Evolutionary conservation across 345 rosid genomes (phyloP), one percentile per base, ranked within the genome.

Genomic region (Populus ilicifolia): DNA sequence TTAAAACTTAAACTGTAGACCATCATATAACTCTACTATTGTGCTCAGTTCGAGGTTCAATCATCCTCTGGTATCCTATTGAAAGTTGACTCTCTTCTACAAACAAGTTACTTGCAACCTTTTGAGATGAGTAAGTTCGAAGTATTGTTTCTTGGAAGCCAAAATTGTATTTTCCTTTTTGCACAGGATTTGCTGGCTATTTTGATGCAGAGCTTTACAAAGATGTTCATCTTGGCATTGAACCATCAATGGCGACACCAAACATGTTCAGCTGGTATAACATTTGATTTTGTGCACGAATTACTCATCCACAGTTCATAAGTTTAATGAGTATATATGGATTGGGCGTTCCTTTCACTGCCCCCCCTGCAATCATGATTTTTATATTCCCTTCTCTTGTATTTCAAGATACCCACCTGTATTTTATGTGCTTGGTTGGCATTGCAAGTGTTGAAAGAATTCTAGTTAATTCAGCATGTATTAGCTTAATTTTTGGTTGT

Each of bases 181-280:
- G 10, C n/a, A 62, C 67, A 96, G 99, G 98, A 77, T 94, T 96
- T 80, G 98, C 97, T 84, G 97, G 99, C 69, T 92, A 94, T 70
- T 96, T 96, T 76, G 94, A 96, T 83, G 91, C 99, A 2, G 83
- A 70, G 23, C 92, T 96, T n/a, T 96, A 94, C 81, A 89, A 92
- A 87, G 98, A 96, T 81, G 90, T 96, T 29, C 98, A 96, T 87
- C 95, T 96, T 30, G 97, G 99, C 36, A 96, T 90, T 79, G 99
- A 96, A 78, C 98, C 98, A 72, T 88, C 95, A 27, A 88, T 85
- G 23, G 92, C 93, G 75, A 96, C 99, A 23, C 98, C 99, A 71
- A 94, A 92, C 87, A 96, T 94, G 99, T 96, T 94, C 86, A 96
- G 97, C 90, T 96, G 99, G 98, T 94, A 95, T 68, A 82, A 27